Percentiles rank a stretch among this genome's conserved stretches.
Evolutionary conservation across 2,329 filamentous ascomycete genomes (phyloP).

Genomic region (Pseudogymnoascus sp.): DNA sequence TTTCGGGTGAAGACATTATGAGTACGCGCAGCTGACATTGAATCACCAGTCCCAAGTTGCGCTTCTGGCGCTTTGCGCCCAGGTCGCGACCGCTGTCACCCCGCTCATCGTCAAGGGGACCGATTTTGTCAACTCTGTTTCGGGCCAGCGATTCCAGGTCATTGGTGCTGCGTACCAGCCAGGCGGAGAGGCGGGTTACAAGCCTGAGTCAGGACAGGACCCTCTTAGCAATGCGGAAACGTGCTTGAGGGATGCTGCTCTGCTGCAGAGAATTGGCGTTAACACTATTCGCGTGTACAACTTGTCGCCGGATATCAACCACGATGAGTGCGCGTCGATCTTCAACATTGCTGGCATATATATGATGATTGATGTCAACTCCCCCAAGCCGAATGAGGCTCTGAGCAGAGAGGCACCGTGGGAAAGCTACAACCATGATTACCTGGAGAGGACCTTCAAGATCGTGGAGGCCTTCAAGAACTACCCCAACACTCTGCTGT

Average conservation of each 20-base stretch:
- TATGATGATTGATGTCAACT: slow-evolving; percentile 64
- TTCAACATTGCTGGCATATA: slow-evolving; percentile 64
- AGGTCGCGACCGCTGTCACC: slow-evolving; percentile 47
- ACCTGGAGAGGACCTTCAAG: slow-evolving; percentile 60
- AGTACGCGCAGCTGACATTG: not conserved
- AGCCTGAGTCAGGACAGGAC: slow-evolving; percentile 47
- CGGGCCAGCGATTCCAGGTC: slow-evolving; percentile 56
- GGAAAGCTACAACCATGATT: slow-evolving; percentile 51
- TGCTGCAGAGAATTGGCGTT: slow-evolving; percentile 58
- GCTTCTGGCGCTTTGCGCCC: slow-evolving; percentile 25
- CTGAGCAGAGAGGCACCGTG: slow-evolving; percentile 47
- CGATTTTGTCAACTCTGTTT: slow-evolving; percentile 53
- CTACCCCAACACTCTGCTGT: slow-evolving; percentile 62
- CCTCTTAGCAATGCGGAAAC: slow-evolving; percentile 51
- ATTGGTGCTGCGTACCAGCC: slow-evolving; percentile 64
- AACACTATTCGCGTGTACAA: slow-evolving; percentile 67
- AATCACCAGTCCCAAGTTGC: slow-evolving; percentile 5
- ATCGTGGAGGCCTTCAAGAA: slow-evolving; percentile 60
- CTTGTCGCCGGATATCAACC: slow-evolving; percentile 57
- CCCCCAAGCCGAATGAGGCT: slow-evolving; percentile 51
- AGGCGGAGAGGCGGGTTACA: slow-evolving; percentile 56
- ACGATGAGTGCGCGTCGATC: slow-evolving; percentile 59
- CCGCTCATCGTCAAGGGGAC: slow-evolving; percentile 49
- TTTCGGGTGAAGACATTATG: not conserved
- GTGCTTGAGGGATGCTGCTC: slow-evolving; percentile 57